Evolutionary conservation across 2,329 filamentous ascomycete genomes (phyloP).

Genomic region (Elsinoe perseae): DNA sequence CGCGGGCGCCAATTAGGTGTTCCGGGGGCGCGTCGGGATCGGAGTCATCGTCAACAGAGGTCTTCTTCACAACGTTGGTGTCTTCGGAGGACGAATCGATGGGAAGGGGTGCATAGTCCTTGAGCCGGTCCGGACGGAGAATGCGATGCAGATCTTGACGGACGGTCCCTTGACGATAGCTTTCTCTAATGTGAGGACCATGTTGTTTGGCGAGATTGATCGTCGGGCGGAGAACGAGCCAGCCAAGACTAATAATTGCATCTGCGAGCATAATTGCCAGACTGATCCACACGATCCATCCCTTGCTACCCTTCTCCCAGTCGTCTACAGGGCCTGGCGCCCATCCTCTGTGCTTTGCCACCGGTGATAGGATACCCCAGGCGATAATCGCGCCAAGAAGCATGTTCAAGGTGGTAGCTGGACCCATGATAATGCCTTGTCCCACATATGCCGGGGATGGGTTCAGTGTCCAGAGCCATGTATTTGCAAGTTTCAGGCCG

Average conservation of each 20-base stretch:
- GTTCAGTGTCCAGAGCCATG: slow-evolving; percentile 94
- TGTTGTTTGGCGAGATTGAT: slow-evolving; percentile 40
- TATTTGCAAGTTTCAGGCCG: slow-evolving; percentile 61
- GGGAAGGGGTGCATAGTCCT: slow-evolving; percentile 28
- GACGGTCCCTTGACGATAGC: slow-evolving; percentile 23
- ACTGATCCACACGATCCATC: slow-evolving; percentile 97
- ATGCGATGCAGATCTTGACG: slow-evolving; percentile 27
- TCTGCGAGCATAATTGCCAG: slow-evolving; percentile 95
- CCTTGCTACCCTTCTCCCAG: slow-evolving; percentile 90
- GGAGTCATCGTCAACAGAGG: slow-evolving; percentile 33
- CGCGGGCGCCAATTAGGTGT: slow-evolving; percentile 66
- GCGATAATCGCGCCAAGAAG: slow-evolving; percentile 79
- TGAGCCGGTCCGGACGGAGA: slow-evolving; percentile 27
- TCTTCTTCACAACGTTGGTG: background rate
- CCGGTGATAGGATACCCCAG: slow-evolving; percentile 82
- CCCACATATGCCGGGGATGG: slow-evolving; percentile 95
- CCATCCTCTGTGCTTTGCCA: slow-evolving; percentile 82
- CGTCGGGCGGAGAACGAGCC: slow-evolving; percentile 61
- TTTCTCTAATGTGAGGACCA: slow-evolving; percentile 27
- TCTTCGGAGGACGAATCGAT: slow-evolving; percentile 20
- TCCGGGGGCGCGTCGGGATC: slow-evolving; percentile 74
- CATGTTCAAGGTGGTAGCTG: slow-evolving; percentile 93
- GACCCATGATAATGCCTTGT: slow-evolving; percentile 97
- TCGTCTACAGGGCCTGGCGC: slow-evolving; percentile 77
- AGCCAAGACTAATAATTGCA: slow-evolving; percentile 77